Evolutionary conservation across 2,329 filamentous ascomycete genomes (phyloP).

Genomic region (Rosellinia necatrix): DNA sequence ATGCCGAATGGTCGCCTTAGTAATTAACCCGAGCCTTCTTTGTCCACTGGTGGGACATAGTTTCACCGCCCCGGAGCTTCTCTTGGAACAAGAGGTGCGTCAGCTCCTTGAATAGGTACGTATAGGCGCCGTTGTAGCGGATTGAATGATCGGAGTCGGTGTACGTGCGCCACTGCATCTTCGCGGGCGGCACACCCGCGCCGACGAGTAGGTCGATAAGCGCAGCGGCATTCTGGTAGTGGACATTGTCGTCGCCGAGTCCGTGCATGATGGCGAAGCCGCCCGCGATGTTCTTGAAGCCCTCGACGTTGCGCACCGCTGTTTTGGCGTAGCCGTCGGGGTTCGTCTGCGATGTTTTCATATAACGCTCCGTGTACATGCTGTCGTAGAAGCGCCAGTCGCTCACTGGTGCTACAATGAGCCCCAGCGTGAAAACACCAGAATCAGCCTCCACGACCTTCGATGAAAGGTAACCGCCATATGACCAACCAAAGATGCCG

Average conservation of each 20-base stretch:
- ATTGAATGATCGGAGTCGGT: slow-evolving; percentile 70
- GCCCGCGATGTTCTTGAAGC: slow-evolving; percentile 66
- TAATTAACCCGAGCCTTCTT: slow-evolving; percentile 22
- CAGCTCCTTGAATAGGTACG: slow-evolving; percentile 66
- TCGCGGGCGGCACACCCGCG: slow-evolving; percentile 60
- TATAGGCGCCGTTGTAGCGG: slow-evolving; percentile 57
- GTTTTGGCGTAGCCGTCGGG: slow-evolving; percentile 63
- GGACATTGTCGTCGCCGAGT: slow-evolving; percentile 72
- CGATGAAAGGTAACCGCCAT: slow-evolving; percentile 67
- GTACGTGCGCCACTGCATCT: slow-evolving; percentile 67
- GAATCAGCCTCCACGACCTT: slow-evolving; percentile 69
- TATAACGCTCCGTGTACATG: slow-evolving; percentile 75
- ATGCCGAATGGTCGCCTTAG: background rate
- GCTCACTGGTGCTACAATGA: slow-evolving; percentile 68
- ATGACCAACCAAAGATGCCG: slow-evolving; percentile 72
- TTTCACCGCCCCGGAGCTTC: slow-evolving; percentile 45
- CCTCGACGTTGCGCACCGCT: slow-evolving; percentile 60
- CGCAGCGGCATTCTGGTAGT: slow-evolving; percentile 69
- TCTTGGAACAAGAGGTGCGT: slow-evolving; percentile 65
- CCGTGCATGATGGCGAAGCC: slow-evolving; percentile 68
- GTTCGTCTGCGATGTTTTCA: slow-evolving; percentile 66
- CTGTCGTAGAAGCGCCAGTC: slow-evolving; percentile 75
- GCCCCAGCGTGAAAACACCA: slow-evolving; percentile 63
- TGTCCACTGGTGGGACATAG: slow-evolving; percentile 38
- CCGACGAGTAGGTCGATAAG: slow-evolving; percentile 65